These are phyloP conservation scores for Lepiota venenata DNA, from an alignment of 768 basidiomycete genomes.

Conservation along the genomic window DNA sequence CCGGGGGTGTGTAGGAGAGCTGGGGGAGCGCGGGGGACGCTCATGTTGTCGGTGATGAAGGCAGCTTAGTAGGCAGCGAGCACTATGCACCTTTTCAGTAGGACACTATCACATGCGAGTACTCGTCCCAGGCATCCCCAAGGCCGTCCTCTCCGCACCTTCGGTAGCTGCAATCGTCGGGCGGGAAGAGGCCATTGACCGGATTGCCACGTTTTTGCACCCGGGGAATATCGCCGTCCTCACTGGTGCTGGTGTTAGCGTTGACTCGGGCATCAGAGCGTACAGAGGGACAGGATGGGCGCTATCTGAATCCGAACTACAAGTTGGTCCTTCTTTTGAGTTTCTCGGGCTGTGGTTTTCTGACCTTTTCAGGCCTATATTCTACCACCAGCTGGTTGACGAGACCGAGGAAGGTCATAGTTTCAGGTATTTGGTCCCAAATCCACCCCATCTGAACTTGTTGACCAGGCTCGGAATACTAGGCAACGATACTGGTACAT, in stretches of 20 bases:
- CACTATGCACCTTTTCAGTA: constrained; percentile 16
- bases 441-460: background rate
- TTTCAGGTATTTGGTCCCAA: constrained; percentile 56
- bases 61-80: constrained; percentile 14
- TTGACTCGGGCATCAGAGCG: constrained; percentile 94
- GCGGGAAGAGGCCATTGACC: constrained; percentile 51
- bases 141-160: constrained; percentile 48
- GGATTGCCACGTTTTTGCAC: constrained; percentile 61
- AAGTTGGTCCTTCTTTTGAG: constrained; percentile 43
- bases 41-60: constrained; percentile 25
- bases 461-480: constrained; percentile 1
- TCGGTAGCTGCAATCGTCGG: constrained; percentile 35
- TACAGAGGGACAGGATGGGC: constrained; percentile 85
- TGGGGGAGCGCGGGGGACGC: constrained; percentile 25
- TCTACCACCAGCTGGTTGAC: constrained; percentile 83
- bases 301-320: constrained; percentile 90
- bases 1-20: constrained; percentile 58
- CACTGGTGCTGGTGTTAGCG: constrained; percentile 92
- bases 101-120: constrained; percentile 64
- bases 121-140: constrained; percentile 75
- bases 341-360: constrained; percentile 2
- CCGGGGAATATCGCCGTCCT: constrained; percentile 71
- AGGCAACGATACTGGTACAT: constrained; percentile 82
- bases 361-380: constrained; percentile 49
- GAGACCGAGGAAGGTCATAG: constrained; percentile 60